These are phyloP conservation scores for Neurospora intermedia DNA, from an alignment of 495 filamentous ascomycete genomes.

Conservation along the genomic window DNA sequence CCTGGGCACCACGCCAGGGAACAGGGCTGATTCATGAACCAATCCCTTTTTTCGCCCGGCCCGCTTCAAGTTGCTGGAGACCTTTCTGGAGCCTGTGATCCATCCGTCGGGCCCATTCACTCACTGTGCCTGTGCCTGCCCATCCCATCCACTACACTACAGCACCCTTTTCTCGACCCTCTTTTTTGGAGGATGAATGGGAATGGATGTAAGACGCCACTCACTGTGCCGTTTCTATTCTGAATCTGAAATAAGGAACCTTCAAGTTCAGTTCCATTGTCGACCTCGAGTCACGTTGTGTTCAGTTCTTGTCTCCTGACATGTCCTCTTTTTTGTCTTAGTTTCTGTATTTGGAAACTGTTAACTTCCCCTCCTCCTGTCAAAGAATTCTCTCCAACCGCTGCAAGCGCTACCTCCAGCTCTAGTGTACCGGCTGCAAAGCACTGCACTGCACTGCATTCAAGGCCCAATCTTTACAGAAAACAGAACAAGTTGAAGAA, in stretches of 20 bases:
- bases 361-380: background rate
- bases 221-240: background rate
- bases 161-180: background rate
- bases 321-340: background rate
- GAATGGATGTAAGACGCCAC: background rate
- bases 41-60: background rate
- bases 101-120: background rate
- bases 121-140: too few species aligned
- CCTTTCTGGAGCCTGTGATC: background rate
- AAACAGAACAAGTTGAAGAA: background rate
- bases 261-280: background rate
- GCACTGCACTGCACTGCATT: background rate
- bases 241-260: background rate
- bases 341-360: background rate
- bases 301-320: background rate
- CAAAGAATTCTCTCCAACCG: background rate
- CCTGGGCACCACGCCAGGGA: background rate
- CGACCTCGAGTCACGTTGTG: background rate
- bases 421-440: background rate
- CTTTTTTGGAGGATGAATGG: background rate
- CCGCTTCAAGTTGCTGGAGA: conserved; percentile 1
- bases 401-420: background rate
- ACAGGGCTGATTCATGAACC: background rate
- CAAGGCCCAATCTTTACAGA: background rate
- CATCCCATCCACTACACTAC: too few species aligned